Percentiles rank a stretch among this genome's conserved stretches.
phyloP scores from a whole-genome alignment of 805 yeast species.

The Candida coleopterorum region DNA sequence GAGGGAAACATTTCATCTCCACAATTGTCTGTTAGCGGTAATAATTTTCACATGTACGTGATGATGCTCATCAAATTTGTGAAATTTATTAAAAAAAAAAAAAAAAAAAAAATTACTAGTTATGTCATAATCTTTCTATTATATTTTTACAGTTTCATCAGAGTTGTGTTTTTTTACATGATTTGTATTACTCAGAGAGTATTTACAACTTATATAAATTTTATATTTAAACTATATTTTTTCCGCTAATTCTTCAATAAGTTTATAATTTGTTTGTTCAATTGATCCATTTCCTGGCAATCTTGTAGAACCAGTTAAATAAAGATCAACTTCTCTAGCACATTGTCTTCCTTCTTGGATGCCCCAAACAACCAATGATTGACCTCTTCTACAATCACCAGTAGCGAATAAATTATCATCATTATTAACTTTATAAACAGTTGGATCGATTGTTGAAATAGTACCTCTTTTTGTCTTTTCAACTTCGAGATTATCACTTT shows the following conservation, averaged over 20 bases:
- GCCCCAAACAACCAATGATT: constrained; percentile 98
- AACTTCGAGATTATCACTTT: constrained; percentile 65
- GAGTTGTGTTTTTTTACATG: no score
- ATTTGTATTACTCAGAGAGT: no score
- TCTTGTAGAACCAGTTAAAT: constrained; percentile 70
- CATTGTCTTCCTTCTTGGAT: constrained; percentile 99
- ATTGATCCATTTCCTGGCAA: constrained; percentile 94
- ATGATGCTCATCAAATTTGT: no score
- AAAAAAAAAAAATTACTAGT: no score
- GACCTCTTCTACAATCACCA: constrained; percentile 99
- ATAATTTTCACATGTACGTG: no score
- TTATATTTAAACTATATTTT: constrained; percentile 30
- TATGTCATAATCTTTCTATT: no score
- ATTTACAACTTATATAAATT: no score
- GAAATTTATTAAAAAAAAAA: no score
- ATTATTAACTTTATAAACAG: constrained; percentile 60
- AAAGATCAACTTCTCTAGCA: constrained; percentile 88
- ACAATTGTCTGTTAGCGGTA: no score
- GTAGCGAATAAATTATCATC: constrained; percentile 82
- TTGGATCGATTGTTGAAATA: constrained; percentile 56
- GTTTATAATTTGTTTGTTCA: constrained; percentile 73
- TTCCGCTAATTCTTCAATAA: constrained; percentile 72
- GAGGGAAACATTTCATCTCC: background rate
- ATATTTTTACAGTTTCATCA: no score
- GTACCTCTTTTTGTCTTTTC: constrained; percentile 83